Percentiles rank a stretch among this genome's conserved stretches.
These are phyloP conservation scores for Hysterangium stoloniferum DNA, from an alignment of 768 basidiomycete species.

Conservation along the genomic window DNA sequence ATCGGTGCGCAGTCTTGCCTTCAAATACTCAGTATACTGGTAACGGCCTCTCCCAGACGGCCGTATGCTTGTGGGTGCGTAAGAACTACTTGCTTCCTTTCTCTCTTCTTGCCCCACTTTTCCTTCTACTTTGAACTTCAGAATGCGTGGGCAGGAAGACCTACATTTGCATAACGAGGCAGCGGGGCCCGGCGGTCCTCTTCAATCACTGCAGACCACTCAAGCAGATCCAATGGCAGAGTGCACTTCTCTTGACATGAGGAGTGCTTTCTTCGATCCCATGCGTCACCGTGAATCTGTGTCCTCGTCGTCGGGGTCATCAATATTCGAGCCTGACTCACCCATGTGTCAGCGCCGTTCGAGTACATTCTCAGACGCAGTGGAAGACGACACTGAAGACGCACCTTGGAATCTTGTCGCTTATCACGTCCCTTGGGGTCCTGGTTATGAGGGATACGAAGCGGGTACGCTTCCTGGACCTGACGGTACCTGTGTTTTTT, in stretches of 20 bases:
- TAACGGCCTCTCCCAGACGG: too few relatives aligned
- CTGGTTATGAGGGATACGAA: constrained; percentile 26
- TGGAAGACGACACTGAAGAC: constrained; percentile 12
- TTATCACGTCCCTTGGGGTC: constrained; percentile 33
- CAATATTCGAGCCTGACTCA: not conserved
- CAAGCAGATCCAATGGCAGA: not conserved
- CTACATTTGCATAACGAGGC: not conserved
- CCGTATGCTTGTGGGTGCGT: not conserved
- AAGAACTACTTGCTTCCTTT: not conserved
- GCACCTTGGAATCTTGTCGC: constrained; percentile 30
- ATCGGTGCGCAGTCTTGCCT: too few relatives aligned
- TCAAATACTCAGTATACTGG: too few relatives aligned
- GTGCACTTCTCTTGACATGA: not conserved
- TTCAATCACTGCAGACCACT: not conserved
- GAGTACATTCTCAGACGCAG: not conserved
- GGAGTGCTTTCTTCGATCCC: not conserved
- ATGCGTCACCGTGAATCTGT: constrained; percentile 4
- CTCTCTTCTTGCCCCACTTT: not conserved
- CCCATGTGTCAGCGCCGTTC: not conserved
- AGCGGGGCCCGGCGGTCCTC: too few relatives aligned
- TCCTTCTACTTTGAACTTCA: not conserved
- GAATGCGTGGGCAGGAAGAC: not conserved
- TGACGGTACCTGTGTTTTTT: constrained; percentile 27
- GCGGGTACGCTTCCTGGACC: constrained; percentile 30
- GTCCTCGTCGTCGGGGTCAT: constrained; percentile 9